phyloP scores from a whole-genome alignment of 495 filamentous ascomycete species.

The Parathielavia hyrcaniae region DNA sequence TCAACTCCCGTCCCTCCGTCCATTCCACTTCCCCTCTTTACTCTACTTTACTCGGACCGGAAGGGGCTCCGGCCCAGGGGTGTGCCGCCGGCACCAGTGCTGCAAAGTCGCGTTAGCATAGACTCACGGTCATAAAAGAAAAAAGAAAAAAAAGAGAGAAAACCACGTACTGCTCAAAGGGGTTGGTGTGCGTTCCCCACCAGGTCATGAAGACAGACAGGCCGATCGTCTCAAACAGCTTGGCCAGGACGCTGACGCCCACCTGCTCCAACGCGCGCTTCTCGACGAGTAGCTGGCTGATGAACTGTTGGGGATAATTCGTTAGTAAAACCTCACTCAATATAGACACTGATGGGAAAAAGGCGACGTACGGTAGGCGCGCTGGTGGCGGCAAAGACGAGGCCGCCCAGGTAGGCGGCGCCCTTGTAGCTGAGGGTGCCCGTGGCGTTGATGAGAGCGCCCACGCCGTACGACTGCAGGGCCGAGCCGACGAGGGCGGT shows the following conservation, averaged over 20 bases:
- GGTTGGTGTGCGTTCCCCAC: constrained; percentile 93
- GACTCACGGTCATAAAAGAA: neutral
- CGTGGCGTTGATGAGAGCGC: constrained; percentile 90
- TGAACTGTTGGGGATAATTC: constrained; percentile 51
- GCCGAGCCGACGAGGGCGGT: constrained; percentile 83
- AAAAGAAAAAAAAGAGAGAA: neutral
- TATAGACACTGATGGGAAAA: neutral
- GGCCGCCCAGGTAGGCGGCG: constrained; percentile 81
- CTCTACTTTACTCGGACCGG: constrained; percentile 19
- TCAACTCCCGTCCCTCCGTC: neutral
- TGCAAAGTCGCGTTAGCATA: neutral
- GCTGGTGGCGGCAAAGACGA: constrained; percentile 87
- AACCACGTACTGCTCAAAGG: constrained; percentile 53
- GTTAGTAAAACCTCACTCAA: neutral
- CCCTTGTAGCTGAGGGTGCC: constrained; percentile 94
- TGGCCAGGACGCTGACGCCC: constrained; percentile 72
- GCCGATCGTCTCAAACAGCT: constrained; percentile 88
- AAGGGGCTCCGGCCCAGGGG: constrained; percentile 19
- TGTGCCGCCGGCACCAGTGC: constrained; percentile 14
- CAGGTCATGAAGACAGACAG: constrained; percentile 87
- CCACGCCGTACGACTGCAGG: constrained; percentile 89
- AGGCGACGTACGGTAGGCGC: constrained; percentile 67
- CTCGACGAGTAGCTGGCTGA: constrained; percentile 81
- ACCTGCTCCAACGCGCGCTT: constrained; percentile 86
- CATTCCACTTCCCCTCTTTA: neutral